Percentiles rank a stretch among this genome's conserved stretches.
Evolutionary conservation across 352 stramenopile genomes (phyloP).

Genomic region (Phytophthora sp.): DNA sequence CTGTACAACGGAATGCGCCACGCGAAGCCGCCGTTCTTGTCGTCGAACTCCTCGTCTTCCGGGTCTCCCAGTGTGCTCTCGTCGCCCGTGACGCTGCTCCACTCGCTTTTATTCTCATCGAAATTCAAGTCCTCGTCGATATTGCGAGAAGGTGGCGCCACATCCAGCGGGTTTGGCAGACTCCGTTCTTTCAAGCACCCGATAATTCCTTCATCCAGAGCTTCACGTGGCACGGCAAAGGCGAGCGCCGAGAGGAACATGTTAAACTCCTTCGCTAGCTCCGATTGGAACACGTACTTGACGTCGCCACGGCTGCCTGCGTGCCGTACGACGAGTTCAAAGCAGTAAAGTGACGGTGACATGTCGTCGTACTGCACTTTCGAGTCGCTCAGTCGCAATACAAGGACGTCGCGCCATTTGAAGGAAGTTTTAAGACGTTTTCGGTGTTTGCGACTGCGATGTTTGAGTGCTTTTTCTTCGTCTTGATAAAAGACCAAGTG

Average conservation of each 20-base stretch:
- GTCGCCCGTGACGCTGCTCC: slow-evolving; percentile 86
- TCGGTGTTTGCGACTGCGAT: slow-evolving; percentile 74
- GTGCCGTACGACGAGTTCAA: slow-evolving; percentile 70
- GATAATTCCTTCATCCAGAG: slow-evolving; percentile 70
- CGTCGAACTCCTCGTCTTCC: slow-evolving; percentile 84
- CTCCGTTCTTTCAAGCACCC: slow-evolving; percentile 66
- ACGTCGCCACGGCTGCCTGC: slow-evolving; percentile 53
- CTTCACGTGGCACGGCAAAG: slow-evolving; percentile 68
- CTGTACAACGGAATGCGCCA: slow-evolving; percentile 77
- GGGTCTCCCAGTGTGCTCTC: slow-evolving; percentile 81
- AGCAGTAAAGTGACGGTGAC: slow-evolving; percentile 82
- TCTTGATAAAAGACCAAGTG: slow-evolving; percentile 85
- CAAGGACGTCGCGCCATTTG: slow-evolving; percentile 69
- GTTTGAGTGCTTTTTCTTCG: slow-evolving; percentile 79
- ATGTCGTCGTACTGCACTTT: slow-evolving; percentile 88
- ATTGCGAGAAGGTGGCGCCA: slow-evolving; percentile 26
- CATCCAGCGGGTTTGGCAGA: slow-evolving; percentile 62
- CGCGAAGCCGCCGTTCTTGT: slow-evolving; percentile 49
- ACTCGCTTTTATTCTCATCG: slow-evolving; percentile 80
- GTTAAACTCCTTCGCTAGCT: slow-evolving; percentile 78
- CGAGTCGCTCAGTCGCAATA: slow-evolving; percentile 60
- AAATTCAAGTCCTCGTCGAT: slow-evolving; percentile 49
- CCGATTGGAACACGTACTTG: slow-evolving; percentile 86
- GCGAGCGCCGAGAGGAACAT: slow-evolving; percentile 75
- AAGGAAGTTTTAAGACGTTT: slow-evolving; percentile 85